Base-by-base conservation (phyloP, 257 asterid genomes). In the Cordia subcordata region DNA sequence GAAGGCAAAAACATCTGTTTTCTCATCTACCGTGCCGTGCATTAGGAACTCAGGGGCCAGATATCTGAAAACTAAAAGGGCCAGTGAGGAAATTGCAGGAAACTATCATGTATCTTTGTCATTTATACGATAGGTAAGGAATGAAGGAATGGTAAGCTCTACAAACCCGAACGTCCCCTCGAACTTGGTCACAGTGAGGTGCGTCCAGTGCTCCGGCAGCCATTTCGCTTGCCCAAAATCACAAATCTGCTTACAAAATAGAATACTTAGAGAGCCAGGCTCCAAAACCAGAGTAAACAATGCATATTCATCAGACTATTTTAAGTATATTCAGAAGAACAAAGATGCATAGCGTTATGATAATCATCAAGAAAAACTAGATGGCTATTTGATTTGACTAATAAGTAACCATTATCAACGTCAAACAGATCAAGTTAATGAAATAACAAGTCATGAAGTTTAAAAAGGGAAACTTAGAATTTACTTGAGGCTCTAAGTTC, bases 11-110 rank as follows among this genome's bases (percentile, higher is more conserved):
- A 90, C 82, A 40, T 90, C 98, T 0, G 96, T 90, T 64, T 87
- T 90, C 64, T 90, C 98, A 21, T 90, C 95, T 1, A 85, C 96
- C 56, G 88, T 87, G n/a, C 98, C 98, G 9, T 90, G 98, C 96
- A 90, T 85, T 52, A 90, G 78, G 81, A 74, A 90, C 86, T 90
- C 98, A 0, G 98, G 98, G 35, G 98, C 98, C 49, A 85, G 82
- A 67, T 90, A 90, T 51, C 98, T 90, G 85, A 61, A 68, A 17
- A 19, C 33, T 38, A 16, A 33, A 52, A 54, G 47, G 67, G 2
- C 47, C 10, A 42, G 12, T 42, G 15, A 42, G 47, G 10, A 42
- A 42, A 1, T 42, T 14, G 10, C 10, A 42, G 14, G 47, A 42
- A 6, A 42, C 47, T 42, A 42, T 14, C 47, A 4, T 11, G 3